These are phyloP conservation scores for Comarum palustre DNA, from an alignment of 306 rosid species.

Conservation along the genomic window DNA sequence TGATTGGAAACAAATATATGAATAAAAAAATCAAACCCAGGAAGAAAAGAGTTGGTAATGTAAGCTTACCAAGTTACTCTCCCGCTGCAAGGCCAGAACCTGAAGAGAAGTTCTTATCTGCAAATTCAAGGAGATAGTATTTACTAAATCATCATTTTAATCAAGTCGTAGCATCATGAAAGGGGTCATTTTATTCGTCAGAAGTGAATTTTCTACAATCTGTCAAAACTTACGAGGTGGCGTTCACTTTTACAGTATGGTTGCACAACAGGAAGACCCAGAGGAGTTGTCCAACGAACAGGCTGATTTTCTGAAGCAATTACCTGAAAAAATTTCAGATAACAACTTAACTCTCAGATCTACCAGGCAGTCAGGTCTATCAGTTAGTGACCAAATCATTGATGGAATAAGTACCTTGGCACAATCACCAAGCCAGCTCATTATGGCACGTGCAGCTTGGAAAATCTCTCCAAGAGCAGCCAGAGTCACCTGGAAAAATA, in stretches of 20 bases:
- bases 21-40: background rate
- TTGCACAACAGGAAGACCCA: constrained; percentile 88
- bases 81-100: constrained; percentile 72
- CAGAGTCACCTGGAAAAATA: constrained; percentile 60
- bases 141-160: constrained; percentile 19
- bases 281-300: constrained; percentile 86
- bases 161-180: background rate
- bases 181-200: background rate
- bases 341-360: constrained; percentile 13
- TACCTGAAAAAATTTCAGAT: constrained; percentile 43
- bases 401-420: constrained; percentile 52
- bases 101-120: constrained; percentile 82
- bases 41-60: constrained; percentile 19
- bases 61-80: constrained; percentile 53
- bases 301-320: constrained; percentile 78
- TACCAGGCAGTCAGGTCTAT: constrained; percentile 10
- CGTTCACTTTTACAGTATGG: constrained; percentile 72
- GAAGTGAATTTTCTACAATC: background rate
- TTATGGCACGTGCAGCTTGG: constrained; percentile 79
- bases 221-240: constrained; percentile 56
- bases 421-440: constrained; percentile 93
- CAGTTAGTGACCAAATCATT: constrained; percentile 13
- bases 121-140: constrained; percentile 31
- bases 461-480: constrained; percentile 91
- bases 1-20: constrained; percentile 2